phyloP scores from a whole-genome alignment of 148 eudicot genomes.

The Beta vulgaris region DNA sequence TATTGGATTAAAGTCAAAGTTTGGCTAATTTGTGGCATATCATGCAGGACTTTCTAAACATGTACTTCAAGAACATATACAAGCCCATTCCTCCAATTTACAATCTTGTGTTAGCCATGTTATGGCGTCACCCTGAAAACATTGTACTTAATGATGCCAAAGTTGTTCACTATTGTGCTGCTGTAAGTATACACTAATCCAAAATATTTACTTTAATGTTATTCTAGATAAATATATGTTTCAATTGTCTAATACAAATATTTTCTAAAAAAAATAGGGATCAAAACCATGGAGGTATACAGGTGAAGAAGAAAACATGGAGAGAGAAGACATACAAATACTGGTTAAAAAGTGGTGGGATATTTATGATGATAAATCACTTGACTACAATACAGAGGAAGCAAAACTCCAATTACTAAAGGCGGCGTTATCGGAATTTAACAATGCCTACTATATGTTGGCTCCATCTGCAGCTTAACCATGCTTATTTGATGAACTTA shows the following conservation, averaged over 20 bases:
- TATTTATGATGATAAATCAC: constrained; percentile 45
- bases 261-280: constrained; percentile 29
- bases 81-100: constrained; percentile 59
- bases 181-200: constrained; percentile 34
- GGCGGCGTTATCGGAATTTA: constrained; percentile 19
- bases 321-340: constrained; percentile 58
- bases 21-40: neutral
- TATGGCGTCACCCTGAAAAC: constrained; percentile 88
- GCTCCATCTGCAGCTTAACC: constrained; percentile 36
- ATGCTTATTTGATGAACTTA: no score
- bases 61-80: constrained; percentile 62
- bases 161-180: constrained; percentile 87
- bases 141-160: constrained; percentile 49
- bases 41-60: constrained; percentile 75
- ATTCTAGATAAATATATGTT: neutral
- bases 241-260: neutral
- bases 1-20: neutral
- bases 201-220: no score
- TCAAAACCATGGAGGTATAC: constrained; percentile 87
- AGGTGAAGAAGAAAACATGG: constrained; percentile 65
- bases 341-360: constrained; percentile 71
- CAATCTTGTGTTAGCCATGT: constrained; percentile 71
- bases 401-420: constrained; percentile 13
- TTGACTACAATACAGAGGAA: constrained; percentile 41
- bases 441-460: constrained; percentile 13